Percentiles rank a stretch among this genome's conserved stretches.
These are phyloP conservation scores for Jatropha podagrica DNA, from an alignment of 441 rosid genomes.

Conservation along the genomic window DNA sequence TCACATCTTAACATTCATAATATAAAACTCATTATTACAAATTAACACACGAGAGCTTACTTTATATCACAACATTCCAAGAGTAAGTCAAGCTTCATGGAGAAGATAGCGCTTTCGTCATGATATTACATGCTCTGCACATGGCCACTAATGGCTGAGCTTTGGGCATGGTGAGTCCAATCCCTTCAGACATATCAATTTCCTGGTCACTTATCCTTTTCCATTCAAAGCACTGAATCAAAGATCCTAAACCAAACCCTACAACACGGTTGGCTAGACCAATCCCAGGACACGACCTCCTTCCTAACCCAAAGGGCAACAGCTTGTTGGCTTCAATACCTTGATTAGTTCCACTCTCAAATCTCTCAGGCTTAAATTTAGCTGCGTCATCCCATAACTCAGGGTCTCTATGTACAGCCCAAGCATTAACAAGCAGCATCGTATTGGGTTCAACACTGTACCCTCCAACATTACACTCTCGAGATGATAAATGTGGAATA, in stretches of 20 bases:
- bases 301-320: slow-evolving; percentile 12
- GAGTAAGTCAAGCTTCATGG: not conserved
- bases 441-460: slow-evolving; percentile 1
- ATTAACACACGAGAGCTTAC: not conserved
- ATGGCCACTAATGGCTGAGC: slow-evolving; percentile 18
- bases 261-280: slow-evolving; percentile 9
- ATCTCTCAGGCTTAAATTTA: slow-evolving; percentile 21
- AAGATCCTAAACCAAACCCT: slow-evolving; percentile 9
- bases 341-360: not conserved
- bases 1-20: too few relatives aligned
- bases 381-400: slow-evolving; percentile 11
- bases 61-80: not conserved
- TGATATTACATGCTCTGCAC: slow-evolving; percentile 18
- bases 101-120: slow-evolving; percentile 7
- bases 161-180: slow-evolving; percentile 13
- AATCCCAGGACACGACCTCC: slow-evolving; percentile 22
- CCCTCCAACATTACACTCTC: slow-evolving; percentile 1
- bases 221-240: slow-evolving; percentile 25
- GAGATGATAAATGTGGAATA: slow-evolving; percentile 11
- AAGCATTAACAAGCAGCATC: slow-evolving; percentile 5
- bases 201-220: not conserved
- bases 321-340: not conserved
- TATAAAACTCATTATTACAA: too few relatives aligned
- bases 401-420: slow-evolving; percentile 20
- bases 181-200: slow-evolving; percentile 20